Conservation (phyloP, 2,329 filamentous ascomycete species). For the Acrocalymma vagum region DNA sequence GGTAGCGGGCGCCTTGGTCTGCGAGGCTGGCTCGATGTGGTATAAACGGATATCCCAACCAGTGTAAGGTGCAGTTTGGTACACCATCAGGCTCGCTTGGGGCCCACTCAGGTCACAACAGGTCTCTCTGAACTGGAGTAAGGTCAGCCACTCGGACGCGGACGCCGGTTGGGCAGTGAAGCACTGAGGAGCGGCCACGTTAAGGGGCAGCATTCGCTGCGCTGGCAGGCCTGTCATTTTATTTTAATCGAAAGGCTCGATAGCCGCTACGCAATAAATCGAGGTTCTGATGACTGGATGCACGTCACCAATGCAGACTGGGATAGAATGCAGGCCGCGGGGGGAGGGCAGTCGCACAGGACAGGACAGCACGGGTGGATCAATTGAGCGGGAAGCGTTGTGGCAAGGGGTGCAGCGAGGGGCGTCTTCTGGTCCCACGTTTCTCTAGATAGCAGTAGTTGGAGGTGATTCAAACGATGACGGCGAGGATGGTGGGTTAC, state of each 20-base stretch:
- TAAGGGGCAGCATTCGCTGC: constrained; percentile 34
- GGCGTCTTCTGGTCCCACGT: too few relatives aligned
- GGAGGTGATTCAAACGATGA: too few relatives aligned
- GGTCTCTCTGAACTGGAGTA: constrained; percentile 6
- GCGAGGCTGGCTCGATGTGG: too few relatives aligned
- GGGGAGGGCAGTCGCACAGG: constrained; percentile 3
- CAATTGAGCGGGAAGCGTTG: too few relatives aligned
- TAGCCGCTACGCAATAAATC: constrained; percentile 37
- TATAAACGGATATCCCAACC: too few relatives aligned
- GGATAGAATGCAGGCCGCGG: constrained; percentile 16
- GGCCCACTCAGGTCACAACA: too few relatives aligned
- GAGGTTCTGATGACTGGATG: constrained; percentile 27
- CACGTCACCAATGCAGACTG: constrained; percentile 31
- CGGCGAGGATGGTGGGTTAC: too few relatives aligned
- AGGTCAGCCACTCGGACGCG: constrained; percentile 19
- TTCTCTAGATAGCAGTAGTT: too few relatives aligned
- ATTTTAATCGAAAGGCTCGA: constrained; percentile 29
- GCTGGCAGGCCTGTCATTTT: constrained; percentile 11
- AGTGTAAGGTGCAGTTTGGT: too few relatives aligned
- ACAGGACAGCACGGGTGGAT: neutral
- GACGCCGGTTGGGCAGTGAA: constrained; percentile 17
- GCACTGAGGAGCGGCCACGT: constrained; percentile 40
- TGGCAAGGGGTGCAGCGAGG: too few relatives aligned
- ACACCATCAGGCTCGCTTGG: too few relatives aligned
- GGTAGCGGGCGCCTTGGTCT: too few relatives aligned